Base-by-base conservation (phyloP, 179 eudicot species). In the Patellifolia procumbens region DNA sequence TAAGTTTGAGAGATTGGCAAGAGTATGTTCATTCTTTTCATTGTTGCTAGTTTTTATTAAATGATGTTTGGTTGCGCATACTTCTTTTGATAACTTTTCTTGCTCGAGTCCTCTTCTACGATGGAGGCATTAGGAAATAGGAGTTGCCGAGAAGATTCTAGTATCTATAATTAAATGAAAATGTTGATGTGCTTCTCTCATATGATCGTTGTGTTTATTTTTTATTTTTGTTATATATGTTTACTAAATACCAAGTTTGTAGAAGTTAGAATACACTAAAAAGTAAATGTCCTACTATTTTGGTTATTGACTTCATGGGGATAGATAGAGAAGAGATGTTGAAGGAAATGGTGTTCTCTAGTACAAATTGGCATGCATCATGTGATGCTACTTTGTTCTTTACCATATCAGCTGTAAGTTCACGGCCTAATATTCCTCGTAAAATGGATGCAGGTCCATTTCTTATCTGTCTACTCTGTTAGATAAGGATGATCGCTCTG, bases 401-500 rank as follows among this genome's bases (percentile, higher is more conserved):
- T 49, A n/a, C 65, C 28, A 34, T 24, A 46, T 17, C 20, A 20
- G 51, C 26, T 34, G 15, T 53, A 15, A 32, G 55, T 13, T 65
- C n/a, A 11, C 26, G 13, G 65, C 24, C 52, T 63, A 1, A 20
- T 26, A n/a, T 45, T 58, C 19, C 48, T 52, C 7, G 3, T 59
- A 55, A 22, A 26, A 64, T 43, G 68, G 67, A 39, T 84, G 89
- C 87, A 95, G 99, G 88, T 89, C 85, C 13, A 85, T 95, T 24
- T 60, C 97, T 55, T 93, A 89, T 76, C 79, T 95, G 56, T 90
- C 93, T 49, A 83, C 87, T 29, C 85, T 90, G 58, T 87, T 95
- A 76, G 99, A 95, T 78, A 95, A 91, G 89, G 98, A 95, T 46
- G 99, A 95, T 76, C 87, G 99, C 71, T 75, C 90, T 63, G 80